Conservation (phyloP, 495 filamentous ascomycete species). For the Neurospora pannonica region DNA sequence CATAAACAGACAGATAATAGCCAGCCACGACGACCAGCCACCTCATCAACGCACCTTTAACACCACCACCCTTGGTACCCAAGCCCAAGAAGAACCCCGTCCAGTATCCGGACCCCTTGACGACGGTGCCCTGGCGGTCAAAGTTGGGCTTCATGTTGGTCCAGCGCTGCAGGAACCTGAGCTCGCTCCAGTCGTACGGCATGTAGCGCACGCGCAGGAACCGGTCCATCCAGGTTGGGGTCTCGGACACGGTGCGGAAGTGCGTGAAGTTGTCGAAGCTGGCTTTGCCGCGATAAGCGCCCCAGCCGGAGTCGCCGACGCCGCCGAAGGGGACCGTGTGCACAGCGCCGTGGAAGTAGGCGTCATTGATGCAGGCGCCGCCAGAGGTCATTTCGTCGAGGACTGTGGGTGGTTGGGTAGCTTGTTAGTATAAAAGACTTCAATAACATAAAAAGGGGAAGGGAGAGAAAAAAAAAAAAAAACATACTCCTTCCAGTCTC, state of each 20-base stretch:
- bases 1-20: slow-evolving; percentile 9
- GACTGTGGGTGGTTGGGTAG: slow-evolving; percentile 31
- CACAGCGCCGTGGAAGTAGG: slow-evolving; percentile 68
- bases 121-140: slow-evolving; percentile 61
- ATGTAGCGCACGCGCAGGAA: slow-evolving; percentile 72
- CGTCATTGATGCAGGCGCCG: slow-evolving; percentile 73
- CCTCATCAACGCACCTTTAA: slow-evolving; percentile 39
- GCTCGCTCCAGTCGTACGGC: slow-evolving; percentile 49
- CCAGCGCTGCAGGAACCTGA: slow-evolving; percentile 47
- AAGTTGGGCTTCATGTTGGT: slow-evolving; percentile 62
- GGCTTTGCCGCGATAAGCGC: slow-evolving; percentile 73
- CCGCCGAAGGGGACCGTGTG: slow-evolving; percentile 80
- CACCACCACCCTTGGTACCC: slow-evolving; percentile 30
- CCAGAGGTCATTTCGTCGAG: slow-evolving; percentile 61
- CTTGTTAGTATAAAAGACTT: slow-evolving; percentile 11
- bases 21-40: slow-evolving; percentile 34
- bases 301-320: slow-evolving; percentile 76
- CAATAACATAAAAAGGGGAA: neutral
- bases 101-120: slow-evolving; percentile 43
- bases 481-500: slow-evolving; percentile 58
- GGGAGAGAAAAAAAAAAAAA: neutral
- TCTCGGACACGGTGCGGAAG: slow-evolving; percentile 62
- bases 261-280: slow-evolving; percentile 84
- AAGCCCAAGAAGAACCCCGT: slow-evolving; percentile 32
- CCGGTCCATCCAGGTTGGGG: slow-evolving; percentile 71